Evolutionary conservation across 1,139 yeast genomes (phyloP), one percentile per base, ranked within the genome.

Genomic region (Yamadazyma triangularis): DNA sequence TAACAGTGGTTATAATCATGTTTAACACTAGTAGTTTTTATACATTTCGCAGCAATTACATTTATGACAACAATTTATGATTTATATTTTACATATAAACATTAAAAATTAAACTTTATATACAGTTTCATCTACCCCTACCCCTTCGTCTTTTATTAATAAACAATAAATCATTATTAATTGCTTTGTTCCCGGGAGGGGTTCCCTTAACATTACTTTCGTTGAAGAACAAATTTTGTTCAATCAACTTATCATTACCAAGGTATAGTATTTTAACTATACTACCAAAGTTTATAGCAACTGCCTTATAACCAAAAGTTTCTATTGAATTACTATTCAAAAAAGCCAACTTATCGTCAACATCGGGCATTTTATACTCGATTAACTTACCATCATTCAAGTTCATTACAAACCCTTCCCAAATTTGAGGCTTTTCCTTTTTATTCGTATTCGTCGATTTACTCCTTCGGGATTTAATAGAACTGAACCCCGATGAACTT

Each of bases 401-500:
- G 0, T 66, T 56, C 61, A 86, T 73, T 2, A 87, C 79, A 71
- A 87, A 86, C 0, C 93, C 94, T 53, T 83, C 88, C 89, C 93
- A 84, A 5, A 29, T 29, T 14, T 15, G 23, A 20, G 8, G 29
- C 23, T 12, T 4, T 23, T 25, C 8, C 9, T 11, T 3, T n/a
- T 18, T 7, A 27, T 6, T 21, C 25, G 27, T n/a, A 29, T 13
- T 27, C 25, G 23, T n/a, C n/a, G 6, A 5, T 10, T n/a, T 21
- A 6, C 6, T 34, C 13, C 25, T 35, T 20, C 26, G 33, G 30
- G 23, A 22, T 30, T 12, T 28, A 23, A 29, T 25, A 11, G 40
- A 26, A 3, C 19, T 6, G 8, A 18, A 18, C 9, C 20, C 20
- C 6, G 20, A 7, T 18, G 20, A 18, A 7, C 8, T 7, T 7